Conservation (phyloP, 2,329 filamentous ascomycete genomes). For the Aureobasidium sp. region DNA sequence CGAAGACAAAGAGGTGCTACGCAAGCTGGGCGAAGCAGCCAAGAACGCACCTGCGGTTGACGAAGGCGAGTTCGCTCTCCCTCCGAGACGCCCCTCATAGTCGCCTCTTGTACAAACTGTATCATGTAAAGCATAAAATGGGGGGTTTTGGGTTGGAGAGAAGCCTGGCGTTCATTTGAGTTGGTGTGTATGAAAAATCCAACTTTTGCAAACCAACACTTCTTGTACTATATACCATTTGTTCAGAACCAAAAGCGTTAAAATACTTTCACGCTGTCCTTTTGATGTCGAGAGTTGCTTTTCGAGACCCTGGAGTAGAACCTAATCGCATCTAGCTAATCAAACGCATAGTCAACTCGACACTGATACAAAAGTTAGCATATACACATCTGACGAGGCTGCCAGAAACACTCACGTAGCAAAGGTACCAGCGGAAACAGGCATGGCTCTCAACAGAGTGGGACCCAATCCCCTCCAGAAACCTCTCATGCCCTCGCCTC, state of each 20-base stretch:
- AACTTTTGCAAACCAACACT: neutral
- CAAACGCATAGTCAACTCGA: constrained; percentile 12
- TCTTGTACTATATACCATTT: neutral
- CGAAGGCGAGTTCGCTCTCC: constrained; percentile 2
- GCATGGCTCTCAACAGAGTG: constrained; percentile 89
- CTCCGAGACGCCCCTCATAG: neutral
- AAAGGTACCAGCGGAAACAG: constrained; percentile 95
- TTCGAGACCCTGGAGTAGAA: neutral
- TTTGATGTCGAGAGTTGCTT: neutral
- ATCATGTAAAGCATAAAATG: constrained; percentile 8
- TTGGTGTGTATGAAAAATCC: constrained; percentile 1
- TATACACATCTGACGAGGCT: neutral
- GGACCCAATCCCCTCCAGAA: constrained; percentile 95
- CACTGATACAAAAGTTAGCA: neutral
- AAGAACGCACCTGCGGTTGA: neutral
- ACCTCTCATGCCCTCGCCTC: constrained; percentile 64
- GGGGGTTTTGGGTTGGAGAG: constrained; percentile 1
- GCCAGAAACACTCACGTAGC: constrained; percentile 48
- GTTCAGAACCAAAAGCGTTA: neutral
- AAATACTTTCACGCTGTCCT: neutral
- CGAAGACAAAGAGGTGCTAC: constrained; percentile 11
- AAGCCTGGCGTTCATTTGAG: constrained; percentile 6
- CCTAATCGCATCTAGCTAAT: neutral
- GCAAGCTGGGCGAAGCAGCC: constrained; percentile 1
- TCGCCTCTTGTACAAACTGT: neutral